These are phyloP conservation scores for Myxozyma nipponensis DNA, from an alignment of 805 yeast genomes.

Conservation along the genomic window DNA sequence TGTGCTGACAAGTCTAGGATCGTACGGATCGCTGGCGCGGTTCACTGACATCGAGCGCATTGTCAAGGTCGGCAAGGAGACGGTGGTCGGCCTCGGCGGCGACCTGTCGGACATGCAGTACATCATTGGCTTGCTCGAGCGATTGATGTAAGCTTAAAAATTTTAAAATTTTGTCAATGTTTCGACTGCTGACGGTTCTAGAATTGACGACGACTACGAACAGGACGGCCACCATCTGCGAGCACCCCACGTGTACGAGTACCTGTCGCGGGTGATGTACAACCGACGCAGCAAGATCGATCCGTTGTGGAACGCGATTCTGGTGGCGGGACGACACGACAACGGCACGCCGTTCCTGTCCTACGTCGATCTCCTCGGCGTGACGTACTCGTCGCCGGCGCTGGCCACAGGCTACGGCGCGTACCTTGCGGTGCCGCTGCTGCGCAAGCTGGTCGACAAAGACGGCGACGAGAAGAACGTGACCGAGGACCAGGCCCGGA, in stretches of 20 bases:
- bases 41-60: conserved; percentile 82
- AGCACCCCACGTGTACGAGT: conserved; percentile 87
- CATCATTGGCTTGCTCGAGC: conserved; percentile 67
- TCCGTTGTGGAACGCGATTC: conserved; percentile 91
- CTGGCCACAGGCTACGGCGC: conserved; percentile 97
- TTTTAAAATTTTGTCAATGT: not conserved
- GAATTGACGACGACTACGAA: conserved; percentile 73
- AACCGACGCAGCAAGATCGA: conserved; percentile 87
- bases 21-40: conserved; percentile 89
- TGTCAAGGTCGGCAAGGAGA: conserved; percentile 74
- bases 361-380: conserved; percentile 89
- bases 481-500: conserved; percentile 69
- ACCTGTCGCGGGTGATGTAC: conserved; percentile 78
- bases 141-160: conserved; percentile 49
- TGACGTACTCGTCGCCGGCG: conserved; percentile 79
- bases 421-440: conserved; percentile 85
- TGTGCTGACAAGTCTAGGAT: conserved; percentile 36
- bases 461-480: conserved; percentile 55
- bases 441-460: conserved; percentile 63
- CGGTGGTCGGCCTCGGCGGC: conserved; percentile 91
- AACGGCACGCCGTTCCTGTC: conserved; percentile 68
- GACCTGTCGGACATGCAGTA: conserved; percentile 93
- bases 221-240: conserved; percentile 60
- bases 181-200: conserved; percentile 1
- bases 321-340: conserved; percentile 85